Evolutionary conservation across 345 rosid species (phyloP).

Genomic region (Abelmoschus esculentus): DNA sequence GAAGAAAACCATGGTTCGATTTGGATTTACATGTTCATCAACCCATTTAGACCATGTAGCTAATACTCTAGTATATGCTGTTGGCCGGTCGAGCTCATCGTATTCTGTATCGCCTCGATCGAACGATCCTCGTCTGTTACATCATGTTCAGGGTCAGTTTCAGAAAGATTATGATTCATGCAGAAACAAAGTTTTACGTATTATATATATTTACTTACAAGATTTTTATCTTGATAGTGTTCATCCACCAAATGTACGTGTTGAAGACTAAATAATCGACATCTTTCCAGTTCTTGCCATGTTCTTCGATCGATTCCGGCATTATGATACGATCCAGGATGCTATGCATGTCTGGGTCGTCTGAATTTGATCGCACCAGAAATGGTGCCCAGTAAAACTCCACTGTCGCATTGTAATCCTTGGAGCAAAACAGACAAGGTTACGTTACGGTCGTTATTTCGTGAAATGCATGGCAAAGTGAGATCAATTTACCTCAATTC

Average conservation of each 20-base stretch:
- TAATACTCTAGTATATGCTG: conserved; percentile 45
- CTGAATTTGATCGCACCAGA: conserved; percentile 58
- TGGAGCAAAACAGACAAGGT: background rate
- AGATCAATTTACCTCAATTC: conserved; percentile 44
- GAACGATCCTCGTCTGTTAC: conserved; percentile 47
- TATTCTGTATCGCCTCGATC: conserved; percentile 33
- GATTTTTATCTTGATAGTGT: conserved; percentile 33
- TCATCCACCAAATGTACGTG: conserved; percentile 63
- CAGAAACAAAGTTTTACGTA: background rate
- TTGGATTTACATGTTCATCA: conserved; percentile 44
- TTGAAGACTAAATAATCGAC: conserved; percentile 50
- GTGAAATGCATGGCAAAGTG: background rate
- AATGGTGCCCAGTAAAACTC: conserved; percentile 71
- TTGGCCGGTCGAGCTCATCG: conserved; percentile 43
- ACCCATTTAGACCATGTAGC: conserved; percentile 66
- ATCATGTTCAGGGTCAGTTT: background rate
- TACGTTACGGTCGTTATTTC: no score
- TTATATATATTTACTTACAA: conserved; percentile 27
- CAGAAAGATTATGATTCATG: background rate
- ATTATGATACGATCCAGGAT: conserved; percentile 31
- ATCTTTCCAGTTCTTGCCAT: conserved; percentile 49
- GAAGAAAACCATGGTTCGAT: conserved; percentile 33
- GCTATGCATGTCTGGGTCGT: conserved; percentile 41
- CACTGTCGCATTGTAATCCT: conserved; percentile 47
- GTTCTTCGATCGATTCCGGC: conserved; percentile 51